phyloP scores from a whole-genome alignment of 169 alveolate species.

The Eimeria praecox region DNA sequence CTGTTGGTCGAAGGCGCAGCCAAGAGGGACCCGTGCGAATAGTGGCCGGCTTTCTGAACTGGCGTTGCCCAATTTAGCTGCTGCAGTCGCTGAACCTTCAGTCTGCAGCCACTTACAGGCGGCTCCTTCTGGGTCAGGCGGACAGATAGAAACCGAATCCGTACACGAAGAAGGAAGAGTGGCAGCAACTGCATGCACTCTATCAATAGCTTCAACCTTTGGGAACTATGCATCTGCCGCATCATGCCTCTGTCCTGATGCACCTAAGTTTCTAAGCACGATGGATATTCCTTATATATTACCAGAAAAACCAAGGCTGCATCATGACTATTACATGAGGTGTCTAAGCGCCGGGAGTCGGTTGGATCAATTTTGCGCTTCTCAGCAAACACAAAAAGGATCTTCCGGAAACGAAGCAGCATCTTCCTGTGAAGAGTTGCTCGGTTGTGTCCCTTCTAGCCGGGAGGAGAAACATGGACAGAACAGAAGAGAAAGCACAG shows the following conservation, averaged over 20 bases:
- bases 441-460: background rate
- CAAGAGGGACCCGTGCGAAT: background rate
- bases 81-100: slow-evolving; percentile 1
- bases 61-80: background rate
- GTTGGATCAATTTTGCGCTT: background rate
- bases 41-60: background rate
- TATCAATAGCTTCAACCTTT: background rate
- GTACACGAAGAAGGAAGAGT: background rate
- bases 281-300: background rate
- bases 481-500: background rate
- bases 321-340: background rate
- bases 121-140: background rate
- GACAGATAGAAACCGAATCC: background rate
- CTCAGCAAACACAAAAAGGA: background rate
- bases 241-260: background rate
- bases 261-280: background rate
- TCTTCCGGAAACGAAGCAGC: background rate
- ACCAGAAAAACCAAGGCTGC: background rate
- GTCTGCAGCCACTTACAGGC: background rate
- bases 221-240: background rate
- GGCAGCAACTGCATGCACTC: background rate
- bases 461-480: background rate
- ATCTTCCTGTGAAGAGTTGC: background rate
- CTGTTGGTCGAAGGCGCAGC: background rate
- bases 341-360: background rate